These are phyloP conservation scores for Backusella luteola DNA, from an alignment of 192 early-diverging fungal species.

Conservation along the genomic window DNA sequence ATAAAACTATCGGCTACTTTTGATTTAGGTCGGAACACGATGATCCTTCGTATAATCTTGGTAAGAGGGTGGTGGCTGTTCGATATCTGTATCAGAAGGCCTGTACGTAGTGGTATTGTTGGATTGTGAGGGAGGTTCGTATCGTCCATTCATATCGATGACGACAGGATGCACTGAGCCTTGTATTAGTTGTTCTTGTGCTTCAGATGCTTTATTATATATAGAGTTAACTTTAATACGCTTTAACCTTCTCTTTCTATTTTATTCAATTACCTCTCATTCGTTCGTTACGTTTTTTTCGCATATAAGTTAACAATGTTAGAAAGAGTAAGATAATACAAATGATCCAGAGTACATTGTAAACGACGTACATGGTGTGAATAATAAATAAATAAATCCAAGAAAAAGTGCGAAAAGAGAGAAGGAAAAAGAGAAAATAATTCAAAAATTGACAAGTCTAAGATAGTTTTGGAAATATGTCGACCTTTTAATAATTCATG, in stretches of 20 bases:
- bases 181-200: slow-evolving; percentile 2
- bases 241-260: neutral
- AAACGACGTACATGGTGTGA: neutral
- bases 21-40: neutral
- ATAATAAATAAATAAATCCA: neutral
- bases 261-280: neutral
- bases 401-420: neutral
- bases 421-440: neutral
- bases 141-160: neutral
- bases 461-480: neutral
- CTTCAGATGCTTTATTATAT: neutral
- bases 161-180: neutral
- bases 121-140: neutral
- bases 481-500: neutral
- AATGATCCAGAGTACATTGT: neutral
- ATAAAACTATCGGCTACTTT: neutral
- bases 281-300: neutral
- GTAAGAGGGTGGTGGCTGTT: neutral
- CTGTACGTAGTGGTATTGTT: neutral
- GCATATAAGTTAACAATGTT: neutral
- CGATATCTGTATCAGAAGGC: neutral
- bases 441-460: neutral
- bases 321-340: neutral
- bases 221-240: neutral
- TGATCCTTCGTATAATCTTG: neutral